phyloP scores from a whole-genome alignment of 352 stramenopile genomes.

The Globisporangium paroecandrum region DNA sequence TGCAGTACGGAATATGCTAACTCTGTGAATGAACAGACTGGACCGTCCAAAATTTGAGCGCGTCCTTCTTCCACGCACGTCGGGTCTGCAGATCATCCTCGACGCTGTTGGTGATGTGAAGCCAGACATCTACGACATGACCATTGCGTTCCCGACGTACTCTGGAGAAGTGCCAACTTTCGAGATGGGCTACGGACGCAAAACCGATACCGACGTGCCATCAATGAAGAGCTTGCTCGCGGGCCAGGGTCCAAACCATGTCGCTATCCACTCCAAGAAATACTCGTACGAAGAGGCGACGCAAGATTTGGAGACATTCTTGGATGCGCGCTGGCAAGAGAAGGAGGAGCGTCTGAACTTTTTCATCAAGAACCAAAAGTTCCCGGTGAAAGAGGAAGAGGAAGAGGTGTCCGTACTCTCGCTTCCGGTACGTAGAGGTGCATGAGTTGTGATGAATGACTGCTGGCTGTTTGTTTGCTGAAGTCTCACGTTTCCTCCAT shows the following conservation, averaged over 20 bases:
- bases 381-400: slow-evolving; percentile 33
- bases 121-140: slow-evolving; percentile 93
- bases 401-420: slow-evolving; percentile 29
- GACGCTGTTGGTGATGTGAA: slow-evolving; percentile 83
- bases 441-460: slow-evolving; percentile 1
- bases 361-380: slow-evolving; percentile 74
- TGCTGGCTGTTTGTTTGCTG: background rate
- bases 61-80: slow-evolving; percentile 89
- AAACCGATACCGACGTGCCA: slow-evolving; percentile 77
- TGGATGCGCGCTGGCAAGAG: slow-evolving; percentile 69
- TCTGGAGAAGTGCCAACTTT: slow-evolving; percentile 83
- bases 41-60: slow-evolving; percentile 88
- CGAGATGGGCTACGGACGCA: slow-evolving; percentile 86
- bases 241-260: slow-evolving; percentile 40
- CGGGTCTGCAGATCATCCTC: slow-evolving; percentile 91
- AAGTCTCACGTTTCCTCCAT: background rate
- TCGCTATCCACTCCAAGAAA: slow-evolving; percentile 61
- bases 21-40: slow-evolving; percentile 17
- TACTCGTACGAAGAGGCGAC: slow-evolving; percentile 59
- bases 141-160: slow-evolving; percentile 85
- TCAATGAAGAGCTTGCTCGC: slow-evolving; percentile 77
- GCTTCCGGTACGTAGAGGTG: slow-evolving; percentile 21
- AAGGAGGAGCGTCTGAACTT: slow-evolving; percentile 74
- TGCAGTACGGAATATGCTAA: background rate
- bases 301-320: slow-evolving; percentile 49